Percentiles rank a stretch among this genome's conserved stretches.
These are phyloP conservation scores for Erucastrum elatum DNA, from an alignment of 345 rosid genomes.

Conservation along the genomic window DNA sequence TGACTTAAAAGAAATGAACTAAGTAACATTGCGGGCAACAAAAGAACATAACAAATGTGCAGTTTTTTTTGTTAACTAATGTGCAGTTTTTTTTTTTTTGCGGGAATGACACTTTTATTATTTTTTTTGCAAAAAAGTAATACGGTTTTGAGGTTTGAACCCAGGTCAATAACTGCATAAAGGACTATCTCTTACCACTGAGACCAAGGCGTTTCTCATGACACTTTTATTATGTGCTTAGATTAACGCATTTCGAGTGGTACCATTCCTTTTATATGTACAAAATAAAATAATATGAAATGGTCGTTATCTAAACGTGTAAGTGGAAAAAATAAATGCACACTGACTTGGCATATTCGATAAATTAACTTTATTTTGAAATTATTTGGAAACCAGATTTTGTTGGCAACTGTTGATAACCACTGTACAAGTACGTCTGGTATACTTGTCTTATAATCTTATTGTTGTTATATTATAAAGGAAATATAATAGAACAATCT, in stretches of 20 bases:
- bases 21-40: not conserved
- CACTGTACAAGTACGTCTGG: constrained; percentile 10
- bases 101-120: not conserved
- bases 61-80: not conserved
- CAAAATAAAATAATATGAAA: constrained; percentile 9
- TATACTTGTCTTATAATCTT: not conserved
- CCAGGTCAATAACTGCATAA: too few relatives aligned
- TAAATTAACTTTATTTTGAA: constrained; percentile 36
- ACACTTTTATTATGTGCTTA: not conserved
- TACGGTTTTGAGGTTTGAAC: too few relatives aligned
- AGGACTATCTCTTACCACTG: too few relatives aligned
- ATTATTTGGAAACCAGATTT: constrained; percentile 20
- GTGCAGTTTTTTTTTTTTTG: too few relatives aligned
- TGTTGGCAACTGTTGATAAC: constrained; percentile 16
- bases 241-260: too few relatives aligned
- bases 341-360: constrained; percentile 14
- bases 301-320: constrained; percentile 13
- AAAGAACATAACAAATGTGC: not conserved
- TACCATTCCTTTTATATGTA: not conserved
- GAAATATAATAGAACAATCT: not conserved
- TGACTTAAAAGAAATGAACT: not conserved
- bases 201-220: too few relatives aligned
- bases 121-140: too few relatives aligned
- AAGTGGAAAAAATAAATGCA: constrained; percentile 26
- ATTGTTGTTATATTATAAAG: not conserved